Conservation (phyloP, 148 eudicot species). For the Rhododendron williamsianum region DNA sequence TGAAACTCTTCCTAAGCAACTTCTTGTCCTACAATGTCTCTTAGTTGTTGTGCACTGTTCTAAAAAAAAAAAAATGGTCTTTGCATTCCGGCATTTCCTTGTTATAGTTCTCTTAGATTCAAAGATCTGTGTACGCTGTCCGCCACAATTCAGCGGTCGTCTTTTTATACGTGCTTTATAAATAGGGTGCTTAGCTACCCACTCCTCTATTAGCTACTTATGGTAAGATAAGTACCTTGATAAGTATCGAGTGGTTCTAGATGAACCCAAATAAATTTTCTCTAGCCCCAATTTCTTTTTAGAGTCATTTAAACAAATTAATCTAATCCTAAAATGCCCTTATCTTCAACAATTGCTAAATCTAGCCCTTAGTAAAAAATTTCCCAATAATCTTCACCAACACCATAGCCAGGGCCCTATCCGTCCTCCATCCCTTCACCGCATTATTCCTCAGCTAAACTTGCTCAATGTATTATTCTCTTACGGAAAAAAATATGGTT, state of each 20-base stretch:
- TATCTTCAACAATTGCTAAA: too few species aligned
- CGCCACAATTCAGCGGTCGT: not conserved
- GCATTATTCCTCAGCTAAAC: too few species aligned
- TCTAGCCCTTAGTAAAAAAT: too few species aligned
- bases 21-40: not conserved
- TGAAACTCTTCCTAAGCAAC: not conserved
- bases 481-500: too few species aligned
- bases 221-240: not conserved
- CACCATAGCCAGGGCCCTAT: too few species aligned
- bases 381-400: too few species aligned
- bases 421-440: too few species aligned
- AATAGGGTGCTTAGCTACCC: not conserved
- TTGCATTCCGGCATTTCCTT: not conserved
- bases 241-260: not conserved
- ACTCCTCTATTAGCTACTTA: not conserved
- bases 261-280: too few species aligned
- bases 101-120: not conserved
- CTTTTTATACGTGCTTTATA: not conserved
- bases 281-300: too few species aligned
- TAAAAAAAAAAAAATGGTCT: not conserved
- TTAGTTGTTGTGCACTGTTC: not conserved
- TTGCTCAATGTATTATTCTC: too few species aligned
- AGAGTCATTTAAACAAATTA: too few species aligned
- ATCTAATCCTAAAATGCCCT: too few species aligned
- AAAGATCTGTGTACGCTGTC: not conserved